Percentiles rank a stretch among this genome's conserved stretches.
phyloP scores from a whole-genome alignment of 2,329 filamentous ascomycete species.

The Microdochium paspali region DNA sequence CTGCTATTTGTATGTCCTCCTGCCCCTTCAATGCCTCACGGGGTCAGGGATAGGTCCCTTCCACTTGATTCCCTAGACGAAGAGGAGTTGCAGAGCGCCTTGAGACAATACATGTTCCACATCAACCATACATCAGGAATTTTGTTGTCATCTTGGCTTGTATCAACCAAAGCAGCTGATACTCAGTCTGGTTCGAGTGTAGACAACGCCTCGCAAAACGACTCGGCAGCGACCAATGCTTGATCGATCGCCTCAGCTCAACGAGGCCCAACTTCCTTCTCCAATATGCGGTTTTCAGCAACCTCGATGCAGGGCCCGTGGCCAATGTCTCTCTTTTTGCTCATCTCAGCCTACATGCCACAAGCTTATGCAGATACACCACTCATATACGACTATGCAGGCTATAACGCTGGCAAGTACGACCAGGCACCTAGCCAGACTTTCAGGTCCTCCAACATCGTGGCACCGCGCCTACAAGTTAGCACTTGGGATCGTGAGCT shows the following conservation, averaged over 20 bases:
- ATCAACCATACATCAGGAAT: too few relatives aligned
- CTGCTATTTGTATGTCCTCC: too few relatives aligned
- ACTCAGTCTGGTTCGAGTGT: too few relatives aligned
- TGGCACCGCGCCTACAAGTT: slow-evolving; percentile 24
- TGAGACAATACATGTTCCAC: too few relatives aligned
- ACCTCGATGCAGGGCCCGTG: slow-evolving; percentile 9
- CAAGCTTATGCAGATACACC: slow-evolving; percentile 12
- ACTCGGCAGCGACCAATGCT: background rate
- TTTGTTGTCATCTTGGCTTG: too few relatives aligned
- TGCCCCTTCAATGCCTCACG: too few relatives aligned
- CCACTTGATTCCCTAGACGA: too few relatives aligned
- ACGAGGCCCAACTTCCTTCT: background rate
- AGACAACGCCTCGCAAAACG: too few relatives aligned
- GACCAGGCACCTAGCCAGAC: slow-evolving; percentile 20
- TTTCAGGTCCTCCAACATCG: slow-evolving; percentile 20
- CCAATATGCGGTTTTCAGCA: background rate
- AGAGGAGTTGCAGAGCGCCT: too few relatives aligned
- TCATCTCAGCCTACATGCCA: slow-evolving; percentile 17
- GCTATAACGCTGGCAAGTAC: slow-evolving; percentile 17
- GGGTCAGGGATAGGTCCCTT: too few relatives aligned
- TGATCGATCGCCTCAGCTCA: background rate
- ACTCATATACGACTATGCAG: slow-evolving; percentile 13
- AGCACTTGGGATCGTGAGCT: slow-evolving; percentile 16
- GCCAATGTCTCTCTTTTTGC: slow-evolving; percentile 26
- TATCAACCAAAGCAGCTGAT: too few relatives aligned